A percentile compares a stretch with the other conserved stretches of the same genome.
phyloP scores from a whole-genome alignment of 805 yeast genomes.

The Cyberlindnera saturnus region DNA sequence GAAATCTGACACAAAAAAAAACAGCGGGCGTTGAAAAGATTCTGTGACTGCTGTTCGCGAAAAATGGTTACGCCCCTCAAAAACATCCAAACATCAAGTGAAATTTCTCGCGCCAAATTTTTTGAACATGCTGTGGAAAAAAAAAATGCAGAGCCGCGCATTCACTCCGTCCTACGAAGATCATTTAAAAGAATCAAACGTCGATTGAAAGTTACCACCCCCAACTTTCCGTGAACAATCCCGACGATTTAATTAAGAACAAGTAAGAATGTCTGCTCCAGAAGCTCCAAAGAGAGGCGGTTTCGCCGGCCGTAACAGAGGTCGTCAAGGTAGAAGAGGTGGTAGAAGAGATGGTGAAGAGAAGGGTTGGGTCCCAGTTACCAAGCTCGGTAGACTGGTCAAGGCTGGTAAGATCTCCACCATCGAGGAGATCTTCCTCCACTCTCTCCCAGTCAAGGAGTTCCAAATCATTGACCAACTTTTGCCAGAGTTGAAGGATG shows the following conservation, averaged over 20 bases:
- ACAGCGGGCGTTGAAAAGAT: too few relatives aligned
- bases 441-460: constrained; percentile 99
- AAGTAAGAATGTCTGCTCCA: constrained; percentile 33
- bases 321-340: constrained; percentile 61
- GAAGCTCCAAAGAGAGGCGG: constrained; percentile 45
- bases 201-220: constrained; percentile 52
- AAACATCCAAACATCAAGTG: too few relatives aligned
- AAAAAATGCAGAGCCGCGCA: background rate
- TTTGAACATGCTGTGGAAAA: background rate
- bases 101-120: background rate
- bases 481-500: constrained; percentile 94
- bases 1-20: too few relatives aligned
- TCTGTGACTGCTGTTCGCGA: too few relatives aligned
- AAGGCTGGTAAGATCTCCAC: constrained; percentile 96
- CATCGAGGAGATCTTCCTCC: constrained; percentile 97
- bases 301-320: constrained; percentile 51
- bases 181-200: constrained; percentile 14
- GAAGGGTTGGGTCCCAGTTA: constrained; percentile 99
- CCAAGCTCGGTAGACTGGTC: constrained; percentile 99
- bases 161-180: too few relatives aligned
- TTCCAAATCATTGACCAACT: constrained; percentile 96
- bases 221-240: constrained; percentile 48
- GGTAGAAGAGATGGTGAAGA: constrained; percentile 86
- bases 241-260: constrained; percentile 31
- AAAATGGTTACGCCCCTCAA: too few relatives aligned